Conservation (phyloP, 495 filamentous ascomycete species). For the Neurospora terricola region DNA sequence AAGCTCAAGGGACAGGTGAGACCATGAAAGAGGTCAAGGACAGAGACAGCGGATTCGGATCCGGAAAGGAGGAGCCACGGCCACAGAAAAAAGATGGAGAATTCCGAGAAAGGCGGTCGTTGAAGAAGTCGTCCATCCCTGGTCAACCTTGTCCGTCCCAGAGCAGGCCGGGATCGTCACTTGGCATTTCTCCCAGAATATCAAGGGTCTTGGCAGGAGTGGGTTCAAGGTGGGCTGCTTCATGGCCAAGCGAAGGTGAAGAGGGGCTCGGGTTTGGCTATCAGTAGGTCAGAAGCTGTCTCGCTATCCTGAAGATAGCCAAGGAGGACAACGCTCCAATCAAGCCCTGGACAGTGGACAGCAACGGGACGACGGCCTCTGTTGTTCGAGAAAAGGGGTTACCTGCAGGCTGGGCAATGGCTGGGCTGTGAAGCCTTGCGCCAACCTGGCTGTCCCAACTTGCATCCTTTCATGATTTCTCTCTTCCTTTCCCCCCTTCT, state of each 20-base stretch:
- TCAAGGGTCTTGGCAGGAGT: not conserved
- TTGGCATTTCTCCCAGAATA: not conserved
- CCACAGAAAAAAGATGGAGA: not conserved
- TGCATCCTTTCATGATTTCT: not conserved
- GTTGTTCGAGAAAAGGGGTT: not conserved
- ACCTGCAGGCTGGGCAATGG: not conserved
- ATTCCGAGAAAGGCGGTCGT: not conserved
- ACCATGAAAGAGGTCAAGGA: not conserved
- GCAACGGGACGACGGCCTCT: not conserved
- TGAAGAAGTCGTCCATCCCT: not conserved
- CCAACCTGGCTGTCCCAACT: not conserved
- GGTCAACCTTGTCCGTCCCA: not conserved
- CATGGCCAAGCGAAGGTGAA: not conserved
- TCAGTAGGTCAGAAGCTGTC: not conserved
- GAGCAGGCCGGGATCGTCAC: not conserved
- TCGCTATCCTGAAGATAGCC: not conserved
- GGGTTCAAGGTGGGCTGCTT: not conserved
- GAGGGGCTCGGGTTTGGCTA: not conserved
- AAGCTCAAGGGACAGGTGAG: not conserved
- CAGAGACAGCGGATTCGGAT: not conserved
- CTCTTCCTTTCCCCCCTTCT: not conserved
- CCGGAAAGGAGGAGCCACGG: not conserved
- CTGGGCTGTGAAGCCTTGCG: not conserved
- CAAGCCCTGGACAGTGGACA: not conserved
- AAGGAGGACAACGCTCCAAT: not conserved